Evolutionary conservation across 1,284 basidiomycete species (phyloP).

Genomic region (Trametes polyzona): DNA sequence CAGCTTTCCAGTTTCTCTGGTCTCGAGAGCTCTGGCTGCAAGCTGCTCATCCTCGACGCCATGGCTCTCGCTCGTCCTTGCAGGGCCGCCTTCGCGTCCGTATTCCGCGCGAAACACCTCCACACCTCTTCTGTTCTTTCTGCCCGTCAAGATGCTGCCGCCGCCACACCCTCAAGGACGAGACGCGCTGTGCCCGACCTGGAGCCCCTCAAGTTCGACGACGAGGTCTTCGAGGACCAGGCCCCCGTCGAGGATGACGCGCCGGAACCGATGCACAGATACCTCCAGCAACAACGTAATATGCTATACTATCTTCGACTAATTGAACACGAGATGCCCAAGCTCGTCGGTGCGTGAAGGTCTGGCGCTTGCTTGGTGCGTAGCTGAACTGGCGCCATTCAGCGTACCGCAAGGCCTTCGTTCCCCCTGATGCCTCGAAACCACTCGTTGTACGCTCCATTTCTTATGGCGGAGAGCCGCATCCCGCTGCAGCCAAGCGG

Average conservation of each 20-base stretch:
- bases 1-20: conserved; percentile 18
- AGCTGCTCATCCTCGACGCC: conserved; percentile 20
- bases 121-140: conserved; percentile 23
- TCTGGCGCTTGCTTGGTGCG: conserved; percentile 12
- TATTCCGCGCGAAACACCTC: conserved; percentile 18
- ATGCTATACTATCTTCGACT: conserved; percentile 75
- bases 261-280: conserved; percentile 49
- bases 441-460: conserved; percentile 77
- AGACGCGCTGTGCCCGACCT: conserved; percentile 19
- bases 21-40: not conserved
- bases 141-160: conserved; percentile 15
- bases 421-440: conserved; percentile 58
- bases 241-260: conserved; percentile 47
- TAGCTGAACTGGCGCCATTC: not conserved
- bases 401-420: conserved; percentile 81
- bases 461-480: conserved; percentile 75
- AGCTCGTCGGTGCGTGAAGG: conserved; percentile 71
- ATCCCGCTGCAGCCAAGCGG: conserved; percentile 72
- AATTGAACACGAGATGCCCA: conserved; percentile 84
- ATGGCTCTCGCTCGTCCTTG: conserved; percentile 28
- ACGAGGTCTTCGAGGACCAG: conserved; percentile 26
- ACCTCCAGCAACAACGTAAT: conserved; percentile 69
- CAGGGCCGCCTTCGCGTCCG: conserved; percentile 16
- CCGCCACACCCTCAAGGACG: conserved; percentile 5
- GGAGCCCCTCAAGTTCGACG: conserved; percentile 19